phyloP scores from a whole-genome alignment of 129 eudicot genomes.

The Silybum marianum region DNA sequence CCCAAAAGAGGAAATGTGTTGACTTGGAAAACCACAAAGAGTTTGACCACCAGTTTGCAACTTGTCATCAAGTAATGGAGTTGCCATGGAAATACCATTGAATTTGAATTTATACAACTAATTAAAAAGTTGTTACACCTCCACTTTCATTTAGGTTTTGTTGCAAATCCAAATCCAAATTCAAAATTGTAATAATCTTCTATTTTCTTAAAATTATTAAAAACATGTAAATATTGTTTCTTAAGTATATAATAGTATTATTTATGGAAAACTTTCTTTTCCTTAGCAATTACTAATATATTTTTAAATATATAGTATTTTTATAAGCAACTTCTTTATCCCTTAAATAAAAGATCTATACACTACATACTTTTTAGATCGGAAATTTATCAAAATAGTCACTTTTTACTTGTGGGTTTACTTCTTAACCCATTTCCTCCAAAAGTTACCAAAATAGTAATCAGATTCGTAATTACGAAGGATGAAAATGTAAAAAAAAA shows the following conservation, averaged over 20 bases:
- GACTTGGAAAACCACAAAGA: not conserved
- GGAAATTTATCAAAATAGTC: no score
- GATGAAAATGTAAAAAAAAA: no score
- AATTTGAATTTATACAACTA: constrained; percentile 29
- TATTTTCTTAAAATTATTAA: not conserved
- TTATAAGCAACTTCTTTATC: no score
- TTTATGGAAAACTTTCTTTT: not conserved
- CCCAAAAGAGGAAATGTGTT: constrained; percentile 27
- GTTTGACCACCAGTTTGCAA: constrained; percentile 36
- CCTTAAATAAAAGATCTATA: no score
- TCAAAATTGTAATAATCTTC: not conserved
- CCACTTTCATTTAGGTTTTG: constrained; percentile 35
- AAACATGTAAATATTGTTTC: not conserved
- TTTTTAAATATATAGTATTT: no score
- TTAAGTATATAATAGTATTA: no score
- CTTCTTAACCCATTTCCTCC: no score
- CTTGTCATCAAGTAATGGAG: constrained; percentile 37
- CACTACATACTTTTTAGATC: no score
- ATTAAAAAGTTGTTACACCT: constrained; percentile 31
- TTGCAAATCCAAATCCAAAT: constrained; percentile 5
- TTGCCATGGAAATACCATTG: constrained; percentile 38
- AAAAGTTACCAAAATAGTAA: no score
- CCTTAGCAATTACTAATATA: not conserved
- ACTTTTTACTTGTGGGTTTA: no score
- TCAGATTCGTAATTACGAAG: no score